Evolutionary conservation across 2,329 filamentous ascomycete genomes (phyloP).

Genomic region (Phoma herbarum): DNA sequence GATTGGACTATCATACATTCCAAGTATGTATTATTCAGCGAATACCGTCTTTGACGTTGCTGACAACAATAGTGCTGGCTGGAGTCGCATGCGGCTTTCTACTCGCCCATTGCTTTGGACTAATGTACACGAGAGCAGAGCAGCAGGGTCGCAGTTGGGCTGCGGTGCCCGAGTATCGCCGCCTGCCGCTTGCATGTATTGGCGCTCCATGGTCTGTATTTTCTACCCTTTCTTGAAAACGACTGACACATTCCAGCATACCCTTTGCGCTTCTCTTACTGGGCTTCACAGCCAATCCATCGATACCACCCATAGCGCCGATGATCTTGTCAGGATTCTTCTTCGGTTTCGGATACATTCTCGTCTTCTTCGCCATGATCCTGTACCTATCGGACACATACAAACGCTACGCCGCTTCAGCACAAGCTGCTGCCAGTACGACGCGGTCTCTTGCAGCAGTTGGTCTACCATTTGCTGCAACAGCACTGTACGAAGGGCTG

Average conservation of each 20-base stretch:
- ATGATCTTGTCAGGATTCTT: constrained; percentile 53
- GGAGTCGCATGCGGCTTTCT: constrained; percentile 11
- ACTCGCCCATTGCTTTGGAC: constrained; percentile 2
- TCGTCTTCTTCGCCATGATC: constrained; percentile 64
- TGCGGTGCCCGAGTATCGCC: constrained; percentile 66
- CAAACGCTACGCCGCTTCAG: constrained; percentile 76
- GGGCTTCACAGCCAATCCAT: constrained; percentile 21
- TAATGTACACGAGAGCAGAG: background rate
- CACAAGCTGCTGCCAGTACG: constrained; percentile 37
- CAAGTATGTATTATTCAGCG: constrained; percentile 9
- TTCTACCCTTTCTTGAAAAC: too few species aligned
- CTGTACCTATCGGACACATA: constrained; percentile 50
- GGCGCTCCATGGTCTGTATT: constrained; percentile 64
- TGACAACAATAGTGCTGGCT: constrained; percentile 3
- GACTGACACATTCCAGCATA: constrained; percentile 3
- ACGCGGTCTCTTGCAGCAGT: constrained; percentile 10
- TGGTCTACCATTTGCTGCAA: constrained; percentile 7
- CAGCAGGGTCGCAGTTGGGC: background rate
- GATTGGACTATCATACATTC: constrained; percentile 5
- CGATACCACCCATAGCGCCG: constrained; percentile 39
- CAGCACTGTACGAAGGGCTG: constrained; percentile 2
- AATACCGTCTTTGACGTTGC: too few species aligned
- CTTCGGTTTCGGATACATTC: constrained; percentile 64
- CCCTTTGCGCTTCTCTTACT: constrained; percentile 9
- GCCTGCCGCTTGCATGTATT: constrained; percentile 73